Percentiles rank a stretch among this genome's conserved stretches.
phyloP scores from a whole-genome alignment of 805 yeast species.

The Saccharomycopsis sp. region DNA sequence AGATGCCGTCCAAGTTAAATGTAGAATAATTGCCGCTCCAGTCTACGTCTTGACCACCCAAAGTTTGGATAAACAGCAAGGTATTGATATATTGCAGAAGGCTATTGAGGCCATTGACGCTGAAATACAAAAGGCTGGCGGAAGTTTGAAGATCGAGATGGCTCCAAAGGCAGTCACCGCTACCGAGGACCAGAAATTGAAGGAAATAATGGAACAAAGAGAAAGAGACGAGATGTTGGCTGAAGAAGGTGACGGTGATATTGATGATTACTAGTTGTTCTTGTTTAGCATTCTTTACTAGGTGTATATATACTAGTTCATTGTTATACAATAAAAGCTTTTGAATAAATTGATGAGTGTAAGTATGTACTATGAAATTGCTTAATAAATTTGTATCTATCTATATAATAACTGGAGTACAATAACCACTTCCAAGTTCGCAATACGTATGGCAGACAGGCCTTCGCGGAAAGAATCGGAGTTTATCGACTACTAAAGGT shows the following conservation, averaged over 20 bases:
- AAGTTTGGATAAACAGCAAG: conserved; percentile 85
- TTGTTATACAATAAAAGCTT: neutral
- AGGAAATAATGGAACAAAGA: conserved; percentile 88
- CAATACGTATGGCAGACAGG: too few species aligned
- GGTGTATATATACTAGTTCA: neutral
- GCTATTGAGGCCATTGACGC: conserved; percentile 75
- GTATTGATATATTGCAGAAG: conserved; percentile 68
- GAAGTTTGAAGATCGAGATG: conserved; percentile 89
- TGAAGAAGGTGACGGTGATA: conserved; percentile 44
- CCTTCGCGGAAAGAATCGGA: too few species aligned
- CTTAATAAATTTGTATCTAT: too few species aligned
- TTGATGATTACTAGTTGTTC: neutral
- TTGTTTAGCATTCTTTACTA: neutral
- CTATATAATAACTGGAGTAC: too few species aligned
- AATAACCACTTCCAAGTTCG: too few species aligned
- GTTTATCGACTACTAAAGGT: too few species aligned
- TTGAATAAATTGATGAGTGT: too few species aligned
- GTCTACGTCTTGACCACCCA: conserved; percentile 89
- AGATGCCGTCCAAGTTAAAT: conserved; percentile 83
- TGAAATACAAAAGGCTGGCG: conserved; percentile 68
- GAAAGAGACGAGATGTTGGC: conserved; percentile 66
- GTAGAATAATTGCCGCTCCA: conserved; percentile 96
- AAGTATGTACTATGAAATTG: too few species aligned
- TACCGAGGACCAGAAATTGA: conserved; percentile 95
- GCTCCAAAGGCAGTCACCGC: conserved; percentile 99